Percentiles rank a stretch among this genome's conserved stretches.
Conservation (phyloP, 108 stramenopile species). For the Skeletonema menzelii region DNA sequence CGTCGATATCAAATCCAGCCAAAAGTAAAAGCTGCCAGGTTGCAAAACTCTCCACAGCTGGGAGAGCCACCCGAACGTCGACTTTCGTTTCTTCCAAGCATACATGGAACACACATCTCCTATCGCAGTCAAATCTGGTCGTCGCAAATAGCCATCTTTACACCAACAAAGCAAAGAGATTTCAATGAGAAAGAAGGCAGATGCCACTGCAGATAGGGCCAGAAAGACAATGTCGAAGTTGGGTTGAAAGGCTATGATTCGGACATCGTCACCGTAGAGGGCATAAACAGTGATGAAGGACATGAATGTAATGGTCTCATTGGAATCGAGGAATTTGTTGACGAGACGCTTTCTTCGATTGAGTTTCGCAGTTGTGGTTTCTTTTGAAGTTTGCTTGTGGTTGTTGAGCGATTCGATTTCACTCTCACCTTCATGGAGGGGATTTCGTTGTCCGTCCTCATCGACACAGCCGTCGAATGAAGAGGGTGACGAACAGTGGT, state of each 20-base stretch:
- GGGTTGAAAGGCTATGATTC: conserved; percentile 37
- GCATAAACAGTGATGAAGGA: conserved; percentile 58
- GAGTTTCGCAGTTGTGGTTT: background rate
- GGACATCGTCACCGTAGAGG: conserved; percentile 58
- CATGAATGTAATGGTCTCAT: conserved; percentile 42
- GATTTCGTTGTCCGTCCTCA: conserved; percentile 9
- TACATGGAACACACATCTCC: conserved; percentile 19
- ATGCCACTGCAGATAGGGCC: conserved; percentile 47
- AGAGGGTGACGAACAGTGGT: background rate
- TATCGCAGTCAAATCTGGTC: conserved; percentile 23
- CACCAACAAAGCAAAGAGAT: conserved; percentile 54
- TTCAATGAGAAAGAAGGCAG: conserved; percentile 57
- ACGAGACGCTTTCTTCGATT: background rate
- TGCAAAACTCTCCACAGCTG: conserved; percentile 35
- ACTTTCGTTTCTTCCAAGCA: conserved; percentile 7
- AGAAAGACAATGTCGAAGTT: conserved; percentile 49
- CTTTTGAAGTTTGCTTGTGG: background rate
- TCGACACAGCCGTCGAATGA: conserved; percentile 1
- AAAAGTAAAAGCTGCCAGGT: conserved; percentile 73
- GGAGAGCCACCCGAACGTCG: conserved; percentile 17
- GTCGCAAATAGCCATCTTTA: conserved; percentile 32
- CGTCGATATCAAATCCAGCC: conserved; percentile 71
- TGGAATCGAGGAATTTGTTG: conserved; percentile 27
- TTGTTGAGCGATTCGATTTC: background rate
- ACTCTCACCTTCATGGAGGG: conserved; percentile 8